phyloP scores from a whole-genome alignment of 1,284 basidiomycete species.

The Thecaphora thlaspeos region DNA sequence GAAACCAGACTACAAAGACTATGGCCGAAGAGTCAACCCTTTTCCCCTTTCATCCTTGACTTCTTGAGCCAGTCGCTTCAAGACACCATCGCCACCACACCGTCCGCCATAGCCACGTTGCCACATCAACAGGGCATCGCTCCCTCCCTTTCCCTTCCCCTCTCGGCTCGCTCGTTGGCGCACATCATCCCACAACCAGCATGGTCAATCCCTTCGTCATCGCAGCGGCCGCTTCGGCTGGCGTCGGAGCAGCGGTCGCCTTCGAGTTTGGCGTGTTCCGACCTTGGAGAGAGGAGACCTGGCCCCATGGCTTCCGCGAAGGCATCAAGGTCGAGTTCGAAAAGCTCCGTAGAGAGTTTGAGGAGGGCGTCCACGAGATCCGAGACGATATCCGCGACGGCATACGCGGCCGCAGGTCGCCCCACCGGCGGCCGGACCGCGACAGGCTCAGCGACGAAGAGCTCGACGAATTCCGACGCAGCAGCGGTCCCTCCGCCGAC shows the following conservation, averaged over 20 bases:
- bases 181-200: too few relatives aligned
- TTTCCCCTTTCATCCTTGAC: too few relatives aligned
- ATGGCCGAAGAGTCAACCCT: too few relatives aligned
- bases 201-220: constrained; percentile 46
- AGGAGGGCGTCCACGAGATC: constrained; percentile 27
- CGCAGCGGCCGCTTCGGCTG: constrained; percentile 35
- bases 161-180: too few relatives aligned
- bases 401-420: too few relatives aligned
- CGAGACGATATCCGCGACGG: constrained; percentile 5
- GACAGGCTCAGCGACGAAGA: constrained; percentile 26
- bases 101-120: too few relatives aligned
- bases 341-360: constrained; percentile 25
- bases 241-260: constrained; percentile 36
- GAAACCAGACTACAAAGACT: too few relatives aligned
- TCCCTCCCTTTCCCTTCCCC: too few relatives aligned
- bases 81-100: too few relatives aligned
- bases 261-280: constrained; percentile 42
- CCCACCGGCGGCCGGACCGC: constrained; percentile 2
- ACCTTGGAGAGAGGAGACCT: constrained; percentile 44
- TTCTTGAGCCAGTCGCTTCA: too few relatives aligned
- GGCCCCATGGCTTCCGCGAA: constrained; percentile 35
- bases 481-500: constrained; percentile 13
- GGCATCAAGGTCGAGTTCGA: constrained; percentile 29
- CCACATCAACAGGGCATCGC: too few relatives aligned
- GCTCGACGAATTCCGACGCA: constrained; percentile 25